Percentiles rank a stretch among this genome's conserved stretches.
Evolutionary conservation across 1,284 basidiomycete species (phyloP).

Genomic region (Leccinum cinnamomeum): DNA sequence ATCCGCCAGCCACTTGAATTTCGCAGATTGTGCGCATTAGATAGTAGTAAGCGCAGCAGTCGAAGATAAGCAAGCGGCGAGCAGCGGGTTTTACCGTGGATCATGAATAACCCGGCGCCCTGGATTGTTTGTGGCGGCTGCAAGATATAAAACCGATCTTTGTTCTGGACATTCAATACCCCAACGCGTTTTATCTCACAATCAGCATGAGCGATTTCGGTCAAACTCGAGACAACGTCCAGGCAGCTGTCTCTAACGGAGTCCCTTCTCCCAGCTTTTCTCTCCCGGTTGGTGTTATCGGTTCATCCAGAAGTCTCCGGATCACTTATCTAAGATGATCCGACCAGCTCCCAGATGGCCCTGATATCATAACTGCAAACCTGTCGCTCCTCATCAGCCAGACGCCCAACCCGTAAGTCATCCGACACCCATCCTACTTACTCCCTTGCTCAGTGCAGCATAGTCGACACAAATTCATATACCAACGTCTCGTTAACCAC

Average conservation of each 20-base stretch:
- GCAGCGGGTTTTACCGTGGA: background rate
- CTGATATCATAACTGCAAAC: constrained; percentile 59
- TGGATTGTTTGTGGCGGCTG: too few relatives aligned
- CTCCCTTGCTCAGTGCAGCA: constrained; percentile 6
- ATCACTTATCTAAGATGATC: constrained; percentile 6
- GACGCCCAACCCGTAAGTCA: constrained; percentile 1
- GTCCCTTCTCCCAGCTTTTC: constrained; percentile 30
- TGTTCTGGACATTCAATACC: background rate
- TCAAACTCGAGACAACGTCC: constrained; percentile 11
- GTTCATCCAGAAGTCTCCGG: background rate
- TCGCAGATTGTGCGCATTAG: constrained; percentile 2
- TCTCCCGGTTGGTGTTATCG: constrained; percentile 32
- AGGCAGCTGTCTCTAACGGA: constrained; percentile 35
- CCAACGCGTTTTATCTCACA: background rate
- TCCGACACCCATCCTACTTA: background rate
- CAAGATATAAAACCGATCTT: background rate
- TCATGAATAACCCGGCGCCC: background rate
- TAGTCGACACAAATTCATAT: constrained; percentile 49
- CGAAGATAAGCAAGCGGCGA: background rate
- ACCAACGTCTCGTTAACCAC: constrained; percentile 54
- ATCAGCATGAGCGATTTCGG: constrained; percentile 17
- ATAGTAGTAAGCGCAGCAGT: background rate
- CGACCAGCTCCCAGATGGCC: constrained; percentile 46
- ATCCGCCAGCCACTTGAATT: background rate
- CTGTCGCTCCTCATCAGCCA: constrained; percentile 43